Base-by-base conservation (phyloP, 768 basidiomycete genomes). In the Hirschioporus abietinus region DNA sequence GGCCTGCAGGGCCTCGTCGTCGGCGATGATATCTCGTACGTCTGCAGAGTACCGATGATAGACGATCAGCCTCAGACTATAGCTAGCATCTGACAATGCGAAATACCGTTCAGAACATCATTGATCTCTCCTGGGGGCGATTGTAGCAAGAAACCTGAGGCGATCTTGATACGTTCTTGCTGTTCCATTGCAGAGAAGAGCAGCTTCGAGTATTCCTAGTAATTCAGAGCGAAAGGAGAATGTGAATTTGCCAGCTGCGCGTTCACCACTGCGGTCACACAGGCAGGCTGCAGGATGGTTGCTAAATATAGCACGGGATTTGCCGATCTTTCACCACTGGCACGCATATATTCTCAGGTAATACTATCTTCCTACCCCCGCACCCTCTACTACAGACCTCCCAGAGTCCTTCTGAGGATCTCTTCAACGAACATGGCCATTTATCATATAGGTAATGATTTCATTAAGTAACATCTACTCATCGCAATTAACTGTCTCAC, bases 61-160 rank as follows among this genome's bases (percentile, higher is more conserved):
- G 58, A 58, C 66, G 20, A 25, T 15, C 36, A 36, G 68, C 66
- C 68, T 62, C 66, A 62, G 42, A 60, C 42, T 20, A 20, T 52
- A 15, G 42, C 20, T 52, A 52, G 20, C 12, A 52, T 1, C 12
- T 52, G 12, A 52, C 42, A 52, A 12, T 10, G 42, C 4, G 60
- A 25, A 5, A 18, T 67, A 93, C 94, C 95, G 72, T 93, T 93
- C 65, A 98, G 81, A 20, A 97, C 95, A 79, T 98, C 96, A 76
- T 96, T 97, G 70, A 98, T 95, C 80, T 99, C 92, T 60, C 96
- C 96, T 0, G 96, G 96, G 26, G 96, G 96, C 0, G 93, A 88
- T 75, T 97, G 96, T 0, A 93, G 82, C 34, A 99, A 80, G 72
- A 97, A 92, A 35, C 82, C 82, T 26, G 91, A 88, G 25, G 91